phyloP scores from a whole-genome alignment of 2,329 filamentous ascomycete species.

The Diaporthe destruens region DNA sequence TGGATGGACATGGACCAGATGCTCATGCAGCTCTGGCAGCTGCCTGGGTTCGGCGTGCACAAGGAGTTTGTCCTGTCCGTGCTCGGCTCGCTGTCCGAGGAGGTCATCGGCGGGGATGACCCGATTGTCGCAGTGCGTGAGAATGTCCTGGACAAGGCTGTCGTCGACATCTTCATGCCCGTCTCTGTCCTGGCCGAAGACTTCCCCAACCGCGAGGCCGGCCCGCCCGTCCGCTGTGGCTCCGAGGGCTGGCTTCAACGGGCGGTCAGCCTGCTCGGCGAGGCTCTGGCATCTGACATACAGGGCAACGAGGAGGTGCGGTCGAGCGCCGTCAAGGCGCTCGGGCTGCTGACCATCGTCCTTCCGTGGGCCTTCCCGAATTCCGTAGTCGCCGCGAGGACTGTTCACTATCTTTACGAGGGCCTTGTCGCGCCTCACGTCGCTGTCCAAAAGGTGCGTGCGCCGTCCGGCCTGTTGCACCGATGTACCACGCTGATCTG shows the following conservation, averaged over 20 bases:
- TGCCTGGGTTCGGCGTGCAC: constrained; percentile 70
- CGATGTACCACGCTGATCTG: constrained; percentile 43
- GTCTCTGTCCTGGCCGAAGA: constrained; percentile 78
- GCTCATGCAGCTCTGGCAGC: constrained; percentile 86
- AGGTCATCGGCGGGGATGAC: constrained; percentile 93
- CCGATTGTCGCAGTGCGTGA: constrained; percentile 85
- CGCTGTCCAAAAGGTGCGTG: constrained; percentile 81
- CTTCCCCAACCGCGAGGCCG: constrained; percentile 78
- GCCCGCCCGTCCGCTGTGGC: constrained; percentile 78
- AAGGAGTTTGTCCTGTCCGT: constrained; percentile 91
- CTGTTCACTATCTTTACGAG: constrained; percentile 77
- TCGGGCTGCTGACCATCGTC: constrained; percentile 82
- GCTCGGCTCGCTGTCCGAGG: constrained; percentile 92
- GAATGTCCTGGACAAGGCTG: constrained; percentile 85
- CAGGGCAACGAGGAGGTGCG: constrained; percentile 76
- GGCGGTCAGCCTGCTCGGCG: constrained; percentile 78
- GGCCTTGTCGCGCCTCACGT: constrained; percentile 78
- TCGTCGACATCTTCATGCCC: constrained; percentile 95
- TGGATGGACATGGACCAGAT: constrained; percentile 96
- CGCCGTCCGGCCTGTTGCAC: constrained; percentile 45
- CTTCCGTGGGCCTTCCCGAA: constrained; percentile 91
- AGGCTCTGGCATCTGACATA: constrained; percentile 76
- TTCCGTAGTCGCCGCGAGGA: constrained; percentile 78
- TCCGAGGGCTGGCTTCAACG: constrained; percentile 89
- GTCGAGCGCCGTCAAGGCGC: constrained; percentile 78